Conservation (phyloP, 2,329 filamentous ascomycete genomes). For the Colletotrichum lindemuthianum region DNA sequence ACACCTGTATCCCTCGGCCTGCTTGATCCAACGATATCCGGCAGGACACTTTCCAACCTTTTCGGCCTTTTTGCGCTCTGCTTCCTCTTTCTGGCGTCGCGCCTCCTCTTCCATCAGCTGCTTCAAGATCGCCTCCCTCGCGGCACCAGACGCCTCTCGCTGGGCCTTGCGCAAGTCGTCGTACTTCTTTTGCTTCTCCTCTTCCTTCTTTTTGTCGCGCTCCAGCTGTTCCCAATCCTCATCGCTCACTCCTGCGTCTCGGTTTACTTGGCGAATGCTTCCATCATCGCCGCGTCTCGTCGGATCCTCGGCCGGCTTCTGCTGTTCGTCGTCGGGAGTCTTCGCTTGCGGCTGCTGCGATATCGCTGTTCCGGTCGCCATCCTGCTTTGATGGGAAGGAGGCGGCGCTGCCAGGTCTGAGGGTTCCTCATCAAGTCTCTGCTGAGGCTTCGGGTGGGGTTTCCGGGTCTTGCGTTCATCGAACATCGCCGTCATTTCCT, state of each 20-base stretch:
- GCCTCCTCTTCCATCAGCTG: conserved; percentile 51
- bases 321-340: background rate
- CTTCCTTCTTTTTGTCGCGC: conserved; percentile 48
- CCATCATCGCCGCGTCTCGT: conserved; percentile 22
- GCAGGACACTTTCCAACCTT: conserved; percentile 63
- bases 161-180: conserved; percentile 45
- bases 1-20: conserved; percentile 69
- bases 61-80: conserved; percentile 57
- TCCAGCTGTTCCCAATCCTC: conserved; percentile 69
- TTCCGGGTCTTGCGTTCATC: conserved; percentile 30
- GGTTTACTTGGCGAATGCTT: conserved; percentile 36
- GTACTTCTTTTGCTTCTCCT: conserved; percentile 50
- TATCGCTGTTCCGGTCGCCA: too few relatives aligned
- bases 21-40: conserved; percentile 72
- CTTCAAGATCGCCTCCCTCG: conserved; percentile 48
- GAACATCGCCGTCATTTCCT: conserved; percentile 40
- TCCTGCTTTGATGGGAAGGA: background rate
- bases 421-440: background rate
- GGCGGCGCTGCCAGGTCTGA: too few relatives aligned
- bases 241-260: conserved; percentile 69
- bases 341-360: too few relatives aligned
- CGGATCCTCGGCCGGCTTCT: background rate
- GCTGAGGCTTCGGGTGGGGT: background rate
- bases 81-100: conserved; percentile 49
- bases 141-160: conserved; percentile 41